Base-by-base conservation (phyloP, 169 alveolate genomes). In the Eimeria praecox region DNA sequence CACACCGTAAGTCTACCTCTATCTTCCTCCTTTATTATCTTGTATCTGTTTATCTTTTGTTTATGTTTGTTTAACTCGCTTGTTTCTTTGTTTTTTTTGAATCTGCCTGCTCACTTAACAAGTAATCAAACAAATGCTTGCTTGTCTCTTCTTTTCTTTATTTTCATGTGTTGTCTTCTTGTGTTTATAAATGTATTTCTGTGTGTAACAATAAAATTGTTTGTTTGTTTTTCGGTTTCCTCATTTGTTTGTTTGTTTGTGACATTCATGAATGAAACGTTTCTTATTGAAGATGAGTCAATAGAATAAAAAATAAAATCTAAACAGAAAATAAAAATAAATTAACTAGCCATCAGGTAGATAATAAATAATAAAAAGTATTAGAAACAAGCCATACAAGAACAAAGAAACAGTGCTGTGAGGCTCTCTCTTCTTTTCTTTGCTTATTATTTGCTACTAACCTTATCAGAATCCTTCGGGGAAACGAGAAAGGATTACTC, bases 401-500 rank as follows among this genome's bases (percentile, higher is more conserved):
- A 35, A 59, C 12, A 16, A 66, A 66, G 78, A 30, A 44, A 33
- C 78, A 66, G 3, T 10, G 40, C 2, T 3, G n/a, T 9, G 78
- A 66, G 12, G 44, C 27, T 24, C 42, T 30, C 33, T 66, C 12
- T 5, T 66, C 33, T 20, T 33, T 44, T 10, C 44, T 66, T 66
- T 30, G 46, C 33, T 66, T 44, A 44, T n/a, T 66, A 1, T 66
- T n/a, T n/a, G 46, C 78, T 66, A 44, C 78, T n/a, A 20, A 0
- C 6, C 44, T 33, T 66, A 22, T 5, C 88, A 90, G 95, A 90
- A 44, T n/a, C 95, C 85, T 16, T 18, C 94, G 1, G 96, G 96
- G 59, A 95, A 95, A 33, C 86, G 93, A 18, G 96, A 95, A 56
- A 54, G 96, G 27, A 95, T 95, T 24, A 95, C 95, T 20, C 80